phyloP scores from a whole-genome alignment of 495 filamentous ascomycete genomes.

The Diplogelasinospora grovesii region DNA sequence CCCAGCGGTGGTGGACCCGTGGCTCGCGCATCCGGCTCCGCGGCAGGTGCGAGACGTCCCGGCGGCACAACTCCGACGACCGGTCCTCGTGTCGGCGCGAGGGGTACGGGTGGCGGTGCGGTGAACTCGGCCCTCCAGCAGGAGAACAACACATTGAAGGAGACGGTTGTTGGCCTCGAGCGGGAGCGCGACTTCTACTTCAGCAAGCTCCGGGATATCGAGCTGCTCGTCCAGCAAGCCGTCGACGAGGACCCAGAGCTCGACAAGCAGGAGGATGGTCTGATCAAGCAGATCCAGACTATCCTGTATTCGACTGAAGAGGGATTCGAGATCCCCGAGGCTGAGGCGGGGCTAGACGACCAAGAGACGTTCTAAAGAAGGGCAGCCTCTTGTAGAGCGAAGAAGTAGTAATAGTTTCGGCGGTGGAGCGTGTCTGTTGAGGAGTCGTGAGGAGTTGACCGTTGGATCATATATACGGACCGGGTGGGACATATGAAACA shows the following conservation, averaged over 20 bases:
- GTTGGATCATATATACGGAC: constrained; percentile 5
- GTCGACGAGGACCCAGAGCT: constrained; percentile 85
- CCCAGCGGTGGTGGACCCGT: constrained; percentile 28
- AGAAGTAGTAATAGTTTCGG: background rate
- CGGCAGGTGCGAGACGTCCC: constrained; percentile 43
- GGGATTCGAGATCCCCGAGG: constrained; percentile 79
- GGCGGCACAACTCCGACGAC: constrained; percentile 72
- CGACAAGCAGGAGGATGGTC: constrained; percentile 83
- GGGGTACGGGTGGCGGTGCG: constrained; percentile 44
- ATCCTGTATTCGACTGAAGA: constrained; percentile 98
- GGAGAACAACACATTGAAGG: constrained; percentile 78
- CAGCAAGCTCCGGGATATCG: constrained; percentile 94
- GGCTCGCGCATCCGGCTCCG: constrained; percentile 27
- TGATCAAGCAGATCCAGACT: constrained; percentile 89
- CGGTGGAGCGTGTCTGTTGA: background rate
- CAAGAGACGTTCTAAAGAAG: constrained; percentile 65
- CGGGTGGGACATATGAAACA: constrained; percentile 9
- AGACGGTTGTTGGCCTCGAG: constrained; percentile 78
- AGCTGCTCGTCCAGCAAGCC: constrained; percentile 83
- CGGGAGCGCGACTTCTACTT: constrained; percentile 98
- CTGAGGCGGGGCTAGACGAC: constrained; percentile 56
- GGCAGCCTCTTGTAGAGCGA: background rate
- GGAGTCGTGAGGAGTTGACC: constrained; percentile 6
- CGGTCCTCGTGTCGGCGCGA: constrained; percentile 40
- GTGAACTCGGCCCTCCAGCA: constrained; percentile 62